phyloP scores from a whole-genome alignment of 2,329 filamentous ascomycete species.

The Nothophoma quercina region DNA sequence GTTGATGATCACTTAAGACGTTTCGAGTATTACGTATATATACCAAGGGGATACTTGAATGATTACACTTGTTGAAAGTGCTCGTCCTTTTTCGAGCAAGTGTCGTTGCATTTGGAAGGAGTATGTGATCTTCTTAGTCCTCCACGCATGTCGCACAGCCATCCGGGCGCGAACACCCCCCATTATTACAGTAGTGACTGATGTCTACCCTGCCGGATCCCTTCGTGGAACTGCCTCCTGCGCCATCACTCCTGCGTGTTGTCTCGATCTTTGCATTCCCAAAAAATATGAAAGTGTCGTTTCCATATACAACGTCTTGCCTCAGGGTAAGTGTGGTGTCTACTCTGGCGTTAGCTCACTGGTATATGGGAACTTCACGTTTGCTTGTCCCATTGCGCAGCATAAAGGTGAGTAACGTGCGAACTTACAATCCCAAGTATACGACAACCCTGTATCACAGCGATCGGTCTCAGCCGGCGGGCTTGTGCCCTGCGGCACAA shows the following conservation, averaged over 20 bases:
- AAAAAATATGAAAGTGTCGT: neutral
- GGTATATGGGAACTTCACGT: no score
- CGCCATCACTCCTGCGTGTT: neutral
- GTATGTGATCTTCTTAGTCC: no score
- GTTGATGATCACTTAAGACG: no score
- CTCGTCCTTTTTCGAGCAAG: no score
- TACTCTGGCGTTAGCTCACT: neutral
- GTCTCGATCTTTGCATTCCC: neutral
- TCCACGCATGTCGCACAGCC: no score
- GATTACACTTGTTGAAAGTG: no score
- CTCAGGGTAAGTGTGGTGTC: neutral
- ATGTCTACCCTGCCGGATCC: neutral
- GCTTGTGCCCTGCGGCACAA: conserved; percentile 20
- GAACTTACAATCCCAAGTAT: conserved; percentile 21
- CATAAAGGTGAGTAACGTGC: no score
- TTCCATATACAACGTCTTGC: neutral
- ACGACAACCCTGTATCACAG: conserved; percentile 13
- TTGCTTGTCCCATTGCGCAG: no score
- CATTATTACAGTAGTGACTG: neutral
- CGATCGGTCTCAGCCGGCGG: conserved; percentile 14
- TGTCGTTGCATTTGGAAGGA: no score
- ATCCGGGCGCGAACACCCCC: no score
- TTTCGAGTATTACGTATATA: no score
- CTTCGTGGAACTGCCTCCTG: neutral
- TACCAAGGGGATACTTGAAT: no score